Conservation (phyloP, 192 early-diverging fungal species). For the Diversispora epigaea region DNA sequence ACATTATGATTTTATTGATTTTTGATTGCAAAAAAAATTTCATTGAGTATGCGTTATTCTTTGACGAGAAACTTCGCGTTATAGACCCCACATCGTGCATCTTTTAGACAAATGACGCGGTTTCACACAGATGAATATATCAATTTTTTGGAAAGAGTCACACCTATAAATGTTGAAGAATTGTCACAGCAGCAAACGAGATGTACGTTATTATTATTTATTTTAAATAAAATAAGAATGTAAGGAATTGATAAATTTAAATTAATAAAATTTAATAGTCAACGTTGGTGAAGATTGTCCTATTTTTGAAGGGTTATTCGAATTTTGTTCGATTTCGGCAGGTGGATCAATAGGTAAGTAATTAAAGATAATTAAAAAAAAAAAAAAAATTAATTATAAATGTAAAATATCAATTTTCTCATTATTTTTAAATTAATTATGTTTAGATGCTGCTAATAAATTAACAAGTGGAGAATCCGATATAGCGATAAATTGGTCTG, state of each 20-base stretch:
- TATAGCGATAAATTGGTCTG: slow-evolving; percentile 87
- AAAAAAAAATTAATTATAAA: not conserved
- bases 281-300: slow-evolving; percentile 94
- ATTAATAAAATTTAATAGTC: slow-evolving; percentile 38
- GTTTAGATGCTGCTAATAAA: slow-evolving; percentile 63
- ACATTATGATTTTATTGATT: not conserved
- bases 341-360: slow-evolving; percentile 84
- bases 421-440: not conserved
- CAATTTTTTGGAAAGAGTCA: slow-evolving; percentile 77
- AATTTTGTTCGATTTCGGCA: slow-evolving; percentile 89
- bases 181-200: slow-evolving; percentile 66
- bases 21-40: not conserved
- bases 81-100: slow-evolving; percentile 67
- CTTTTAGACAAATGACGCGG: slow-evolving; percentile 81
- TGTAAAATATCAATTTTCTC: not conserved
- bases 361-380: not conserved
- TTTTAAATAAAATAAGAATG: not conserved
- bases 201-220: slow-evolving; percentile 36
- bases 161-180: slow-evolving; percentile 73
- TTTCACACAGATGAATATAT: slow-evolving; percentile 96
- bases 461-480: slow-evolving; percentile 58
- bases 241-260: not conserved
- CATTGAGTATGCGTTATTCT: not conserved
- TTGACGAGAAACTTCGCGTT: not conserved
- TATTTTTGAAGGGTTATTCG: slow-evolving; percentile 93